Conservation (phyloP, 192 early-diverging fungal genomes). For the Endogone sp. region DNA sequence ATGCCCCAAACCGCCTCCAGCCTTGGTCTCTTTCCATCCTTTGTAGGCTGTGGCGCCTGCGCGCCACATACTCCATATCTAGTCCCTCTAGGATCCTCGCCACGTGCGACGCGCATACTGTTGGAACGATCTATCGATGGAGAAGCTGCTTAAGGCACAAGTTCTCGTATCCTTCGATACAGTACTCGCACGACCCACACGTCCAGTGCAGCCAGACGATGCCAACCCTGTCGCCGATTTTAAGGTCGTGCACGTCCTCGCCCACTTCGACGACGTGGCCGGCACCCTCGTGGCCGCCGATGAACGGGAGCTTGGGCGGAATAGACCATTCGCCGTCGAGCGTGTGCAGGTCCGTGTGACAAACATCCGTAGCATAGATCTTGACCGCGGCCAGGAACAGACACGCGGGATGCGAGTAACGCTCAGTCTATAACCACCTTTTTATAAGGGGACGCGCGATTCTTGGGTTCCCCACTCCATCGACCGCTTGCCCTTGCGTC, state of each 20-base stretch:
- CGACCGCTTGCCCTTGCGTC: no score
- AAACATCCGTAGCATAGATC: neutral
- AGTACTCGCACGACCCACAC: constrained; percentile 1
- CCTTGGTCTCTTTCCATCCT: neutral
- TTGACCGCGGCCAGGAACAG: no score
- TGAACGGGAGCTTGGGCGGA: neutral
- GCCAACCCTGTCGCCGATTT: neutral
- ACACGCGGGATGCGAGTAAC: no score
- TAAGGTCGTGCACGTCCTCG: neutral
- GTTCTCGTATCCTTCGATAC: neutral
- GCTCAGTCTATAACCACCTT: no score
- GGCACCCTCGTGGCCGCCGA: constrained; percentile 2
- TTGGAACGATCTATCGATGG: neutral
- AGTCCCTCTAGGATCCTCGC: neutral
- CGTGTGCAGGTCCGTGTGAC: constrained; percentile 1
- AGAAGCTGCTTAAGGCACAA: neutral
- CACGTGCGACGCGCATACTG: neutral
- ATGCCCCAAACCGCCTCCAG: constrained; percentile 3
- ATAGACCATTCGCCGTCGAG: neutral
- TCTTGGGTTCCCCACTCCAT: no score
- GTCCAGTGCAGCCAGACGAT: constrained; percentile 3
- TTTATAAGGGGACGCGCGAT: no score
- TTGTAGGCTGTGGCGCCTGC: constrained; percentile 1
- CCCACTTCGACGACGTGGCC: constrained; percentile 1
- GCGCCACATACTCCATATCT: neutral